phyloP scores from a whole-genome alignment of 1,284 basidiomycete species.

The Rhodotorula mucilaginosa region DNA sequence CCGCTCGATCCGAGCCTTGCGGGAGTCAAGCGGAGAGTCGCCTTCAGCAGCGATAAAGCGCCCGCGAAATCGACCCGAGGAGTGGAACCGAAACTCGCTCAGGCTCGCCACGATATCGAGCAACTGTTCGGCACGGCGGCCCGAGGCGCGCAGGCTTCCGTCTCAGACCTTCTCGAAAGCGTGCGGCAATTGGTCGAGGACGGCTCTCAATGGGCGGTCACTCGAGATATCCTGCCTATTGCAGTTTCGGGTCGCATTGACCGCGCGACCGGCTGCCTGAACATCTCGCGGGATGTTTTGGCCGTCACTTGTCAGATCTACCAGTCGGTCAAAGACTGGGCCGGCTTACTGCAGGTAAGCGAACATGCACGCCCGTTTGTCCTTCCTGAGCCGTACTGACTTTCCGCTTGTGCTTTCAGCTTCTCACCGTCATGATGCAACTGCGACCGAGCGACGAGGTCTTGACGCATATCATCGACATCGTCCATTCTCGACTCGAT shows the following conservation, averaged over 20 bases:
- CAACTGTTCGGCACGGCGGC: not conserved
- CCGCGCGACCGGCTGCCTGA: not conserved
- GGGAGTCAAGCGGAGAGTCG: constrained; percentile 1
- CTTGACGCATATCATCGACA: constrained; percentile 25
- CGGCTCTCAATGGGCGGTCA: constrained; percentile 3
- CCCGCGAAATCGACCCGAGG: constrained; percentile 1
- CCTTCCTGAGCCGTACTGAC: not conserved
- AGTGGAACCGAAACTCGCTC: not conserved
- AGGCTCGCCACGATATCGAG: not conserved
- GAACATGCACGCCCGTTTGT: not conserved
- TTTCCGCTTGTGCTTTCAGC: not conserved
- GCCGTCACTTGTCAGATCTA: constrained; percentile 11
- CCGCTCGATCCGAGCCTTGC: constrained; percentile 10
- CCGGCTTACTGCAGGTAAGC: constrained; percentile 26
- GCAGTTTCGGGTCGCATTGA: not conserved
- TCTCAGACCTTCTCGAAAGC: too few relatives aligned
- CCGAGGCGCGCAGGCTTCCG: too few relatives aligned
- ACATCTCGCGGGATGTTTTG: not conserved
- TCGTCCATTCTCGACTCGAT: constrained; percentile 17
- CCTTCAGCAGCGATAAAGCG: not conserved
- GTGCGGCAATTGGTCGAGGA: not conserved
- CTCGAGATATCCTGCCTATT: constrained; percentile 21
- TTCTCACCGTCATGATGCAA: constrained; percentile 21
- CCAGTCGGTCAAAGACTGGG: constrained; percentile 13
- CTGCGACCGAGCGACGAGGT: not conserved